Conservation (phyloP, 331 rosid species). For the Rhamnella rubrinervis region DNA sequence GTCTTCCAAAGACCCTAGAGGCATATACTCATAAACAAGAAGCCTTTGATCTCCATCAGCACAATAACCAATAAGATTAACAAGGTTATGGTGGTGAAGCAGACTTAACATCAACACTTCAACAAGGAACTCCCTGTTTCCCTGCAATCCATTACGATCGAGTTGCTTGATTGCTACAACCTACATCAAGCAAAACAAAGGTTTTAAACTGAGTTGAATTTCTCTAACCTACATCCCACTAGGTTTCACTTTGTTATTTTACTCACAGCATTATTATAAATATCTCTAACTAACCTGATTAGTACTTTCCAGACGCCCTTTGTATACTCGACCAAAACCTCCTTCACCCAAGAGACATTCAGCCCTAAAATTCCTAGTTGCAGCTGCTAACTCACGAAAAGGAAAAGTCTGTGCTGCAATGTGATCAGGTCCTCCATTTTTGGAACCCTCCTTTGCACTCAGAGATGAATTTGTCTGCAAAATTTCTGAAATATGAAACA, state of each 20-base stretch:
- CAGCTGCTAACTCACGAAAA: conserved; percentile 82
- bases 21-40: conserved; percentile 88
- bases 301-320: conserved; percentile 69
- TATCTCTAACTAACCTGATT: conserved; percentile 49
- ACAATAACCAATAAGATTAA: conserved; percentile 90
- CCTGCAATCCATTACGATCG: conserved; percentile 94
- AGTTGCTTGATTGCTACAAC: conserved; percentile 95
- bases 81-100: conserved; percentile 93
- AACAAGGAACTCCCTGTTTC: conserved; percentile 94
- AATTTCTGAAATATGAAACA: conserved; percentile 37
- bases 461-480: conserved; percentile 52
- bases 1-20: conserved; percentile 84
- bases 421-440: conserved; percentile 60
- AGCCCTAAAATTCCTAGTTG: conserved; percentile 77
- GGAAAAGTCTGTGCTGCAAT: conserved; percentile 83
- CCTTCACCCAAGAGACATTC: conserved; percentile 87
- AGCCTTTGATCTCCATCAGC: conserved; percentile 99
- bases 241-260: too few species aligned
- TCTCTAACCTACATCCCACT: too few species aligned
- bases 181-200: conserved; percentile 37
- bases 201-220: neutral
- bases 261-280: neutral
- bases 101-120: conserved; percentile 97
- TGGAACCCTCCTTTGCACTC: conserved; percentile 48
- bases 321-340: conserved; percentile 89